Percentiles rank a stretch among this genome's conserved stretches.
Conservation (phyloP, 2,329 filamentous ascomycete genomes). For the Diplodia seriata region DNA sequence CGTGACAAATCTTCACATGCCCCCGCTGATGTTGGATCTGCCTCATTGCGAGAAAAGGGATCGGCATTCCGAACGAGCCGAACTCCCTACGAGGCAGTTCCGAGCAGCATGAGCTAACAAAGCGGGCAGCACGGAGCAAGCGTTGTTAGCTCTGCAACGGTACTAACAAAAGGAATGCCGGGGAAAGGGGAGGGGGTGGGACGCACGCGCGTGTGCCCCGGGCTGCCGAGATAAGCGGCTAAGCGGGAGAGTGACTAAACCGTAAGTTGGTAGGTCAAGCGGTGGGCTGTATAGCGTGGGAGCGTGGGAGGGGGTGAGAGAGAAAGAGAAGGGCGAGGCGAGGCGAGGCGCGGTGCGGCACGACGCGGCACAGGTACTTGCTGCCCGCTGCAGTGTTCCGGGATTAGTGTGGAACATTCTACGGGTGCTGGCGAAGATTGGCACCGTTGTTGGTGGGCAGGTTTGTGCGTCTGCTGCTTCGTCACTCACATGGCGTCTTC, state of each 20-base stretch:
- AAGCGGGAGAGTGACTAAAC: too few species aligned
- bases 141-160: background rate
- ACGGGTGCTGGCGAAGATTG: background rate
- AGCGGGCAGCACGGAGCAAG: background rate
- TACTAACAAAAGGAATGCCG: background rate
- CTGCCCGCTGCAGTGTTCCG: background rate
- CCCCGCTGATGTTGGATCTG: background rate
- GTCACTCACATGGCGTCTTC: background rate
- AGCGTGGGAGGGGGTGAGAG: too few species aligned
- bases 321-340: too few species aligned
- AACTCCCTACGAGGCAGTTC: background rate
- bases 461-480: constrained; percentile 11
- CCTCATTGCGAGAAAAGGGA: background rate
- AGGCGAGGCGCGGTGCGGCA: too few species aligned
- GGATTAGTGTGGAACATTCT: background rate
- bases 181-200: background rate
- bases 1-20: background rate
- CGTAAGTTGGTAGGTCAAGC: too few species aligned
- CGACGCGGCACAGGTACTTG: background rate
- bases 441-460: background rate
- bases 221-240: background rate
- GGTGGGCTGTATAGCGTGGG: background rate
- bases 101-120: background rate
- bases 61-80: background rate
- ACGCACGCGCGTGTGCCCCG: background rate